Evolutionary conservation across 139 green algal species (phyloP).

Genomic region (Edaphochlamys debaryana): DNA sequence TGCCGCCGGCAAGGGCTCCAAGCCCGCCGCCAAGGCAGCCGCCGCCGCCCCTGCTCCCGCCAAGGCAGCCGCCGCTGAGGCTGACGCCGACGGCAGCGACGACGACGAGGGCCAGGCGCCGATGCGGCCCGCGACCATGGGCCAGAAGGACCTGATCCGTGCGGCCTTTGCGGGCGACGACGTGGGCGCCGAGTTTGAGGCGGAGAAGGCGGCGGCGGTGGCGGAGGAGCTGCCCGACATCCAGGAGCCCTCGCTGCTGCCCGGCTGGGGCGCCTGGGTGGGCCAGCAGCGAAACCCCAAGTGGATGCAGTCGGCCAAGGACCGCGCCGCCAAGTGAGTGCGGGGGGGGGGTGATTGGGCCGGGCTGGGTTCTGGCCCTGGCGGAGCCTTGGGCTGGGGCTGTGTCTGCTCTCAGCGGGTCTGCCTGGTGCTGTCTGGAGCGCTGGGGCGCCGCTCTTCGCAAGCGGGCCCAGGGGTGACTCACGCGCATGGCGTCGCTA

Average conservation of each 20-base stretch:
- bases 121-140: neutral
- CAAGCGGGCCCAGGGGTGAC: too few species aligned
- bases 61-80: neutral
- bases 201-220: slow-evolving; percentile 84
- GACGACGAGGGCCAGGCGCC: slow-evolving; percentile 2
- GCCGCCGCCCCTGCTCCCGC: slow-evolving; percentile 14
- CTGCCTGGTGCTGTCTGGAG: too few species aligned
- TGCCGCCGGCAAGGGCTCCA: neutral
- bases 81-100: slow-evolving; percentile 5
- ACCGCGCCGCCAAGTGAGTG: slow-evolving; percentile 71
- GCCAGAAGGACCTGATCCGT: neutral
- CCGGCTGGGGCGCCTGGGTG: slow-evolving; percentile 93
- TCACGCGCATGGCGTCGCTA: too few species aligned
- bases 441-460: too few species aligned
- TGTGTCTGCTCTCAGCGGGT: too few species aligned
- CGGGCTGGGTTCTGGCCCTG: too few species aligned
- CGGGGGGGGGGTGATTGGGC: neutral
- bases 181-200: slow-evolving; percentile 91
- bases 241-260: slow-evolving; percentile 73
- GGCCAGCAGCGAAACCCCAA: slow-evolving; percentile 76
- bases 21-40: slow-evolving; percentile 10
- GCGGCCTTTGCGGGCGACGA: slow-evolving; percentile 91
- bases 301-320: slow-evolving; percentile 76
- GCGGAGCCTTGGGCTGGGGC: too few species aligned
- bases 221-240: slow-evolving; percentile 85